Evolutionary conservation across 805 yeast genomes (phyloP), one percentile per base, ranked within the genome.

Genomic region (Cyberlindnera petersonii): DNA sequence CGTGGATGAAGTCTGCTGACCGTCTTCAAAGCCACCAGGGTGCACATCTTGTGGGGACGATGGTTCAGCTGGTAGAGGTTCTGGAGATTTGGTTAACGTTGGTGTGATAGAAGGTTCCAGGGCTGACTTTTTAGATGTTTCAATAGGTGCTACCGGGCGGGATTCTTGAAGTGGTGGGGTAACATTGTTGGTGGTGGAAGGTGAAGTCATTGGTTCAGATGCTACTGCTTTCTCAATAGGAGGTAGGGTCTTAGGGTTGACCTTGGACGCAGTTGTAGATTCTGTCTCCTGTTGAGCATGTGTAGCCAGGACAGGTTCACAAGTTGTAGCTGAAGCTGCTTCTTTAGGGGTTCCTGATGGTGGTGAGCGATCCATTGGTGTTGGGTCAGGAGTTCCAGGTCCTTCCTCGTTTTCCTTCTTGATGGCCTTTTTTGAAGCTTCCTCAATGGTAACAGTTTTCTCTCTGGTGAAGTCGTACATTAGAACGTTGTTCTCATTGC

Each of bases 401-500:
- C 49, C 61, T 3, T 36, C 26, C 4, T 27, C 30, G 24, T 34
- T 33, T 18, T 35, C 39, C 5, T 20, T 19, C 15, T 35, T 31
- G 4, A 40, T 40, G 1, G 20, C 30, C 9, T 16, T 45, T 45
- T 30, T 39, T 42, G 22, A 39, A 33, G 29, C 33, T 22, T 13
- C 35, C 36, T 35, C 35, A 10, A 13, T 19, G 9, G 35, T 5
- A 9, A 30, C 15, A 2, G 9, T 17, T 4, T 33, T 32, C 16
- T 26, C 39, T 5, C 27, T 27, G 0, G 50, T 31, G 27, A 27
- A 36, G 33, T 49, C 53, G 22, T 46, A 53, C 4, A 43, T 31
- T 20, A 60, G 33, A 4, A 65, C 69, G 37, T 67, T 67, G 46
- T 67, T 67, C 26, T 59, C 61, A 36, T 65, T 66, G 6, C 64